Base-by-base conservation (phyloP, 805 yeast genomes). In the Cyberlindnera subsufficiens region DNA sequence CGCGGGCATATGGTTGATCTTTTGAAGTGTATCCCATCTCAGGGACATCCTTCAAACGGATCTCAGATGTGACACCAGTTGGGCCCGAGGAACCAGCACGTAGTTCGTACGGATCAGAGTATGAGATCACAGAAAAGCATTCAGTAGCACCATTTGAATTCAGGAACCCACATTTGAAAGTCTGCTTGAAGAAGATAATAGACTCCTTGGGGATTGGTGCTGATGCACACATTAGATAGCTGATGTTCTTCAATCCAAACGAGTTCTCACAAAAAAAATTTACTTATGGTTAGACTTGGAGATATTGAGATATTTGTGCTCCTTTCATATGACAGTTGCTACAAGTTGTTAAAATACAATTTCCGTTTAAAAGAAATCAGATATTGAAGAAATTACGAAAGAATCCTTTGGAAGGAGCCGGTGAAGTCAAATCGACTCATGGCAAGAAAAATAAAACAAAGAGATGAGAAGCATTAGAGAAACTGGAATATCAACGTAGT, bases 61-160 rank as follows among this genome's bases (percentile, higher is more conserved):
- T 58, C 53, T 80, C 85, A 8, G 70, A 54, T 30, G 71, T 60
- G 13, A 71, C 61, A 5, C 69, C 63, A 10, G 72, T 64, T 6
- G 80, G 67, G 2, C 84, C 85, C 40, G 75, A 70, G 4, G 75
- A 67, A 6, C 78, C 80, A 8, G 65, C 56, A 43, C 54, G 45
- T 2, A 55, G 46, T 42, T 77, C 81, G 46, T 58, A 67, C 35
- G 65, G 45, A 67, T 65, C 41, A 4, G 54, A 51, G 29, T 38
- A 56, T 3, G 56, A 61, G 33, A 72, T 53, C 1, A 81, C 82
- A 5, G 78, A 75, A 57, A 74, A 70, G 16, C 73, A 64, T 58
- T 80, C 85, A 13, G 83, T 77, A 37, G 77, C 69, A 10, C 85
- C 85, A 58, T 79, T 80, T 19, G 84, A 83, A 55, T 80, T 83